Conservation (phyloP, 805 yeast genomes). For the Kuraishia molischiana region DNA sequence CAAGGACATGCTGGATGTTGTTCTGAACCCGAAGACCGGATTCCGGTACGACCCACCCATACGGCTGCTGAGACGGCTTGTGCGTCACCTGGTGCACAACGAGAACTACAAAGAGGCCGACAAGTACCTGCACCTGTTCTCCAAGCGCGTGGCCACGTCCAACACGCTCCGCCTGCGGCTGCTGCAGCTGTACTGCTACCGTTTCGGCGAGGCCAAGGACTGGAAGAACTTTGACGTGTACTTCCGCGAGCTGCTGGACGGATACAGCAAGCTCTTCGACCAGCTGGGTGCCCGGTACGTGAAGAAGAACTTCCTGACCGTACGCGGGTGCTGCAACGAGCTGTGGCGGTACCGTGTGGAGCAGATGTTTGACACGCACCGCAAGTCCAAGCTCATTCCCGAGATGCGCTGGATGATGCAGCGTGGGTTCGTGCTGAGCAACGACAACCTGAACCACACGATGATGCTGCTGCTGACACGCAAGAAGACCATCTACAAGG, state of each 20-base stretch:
- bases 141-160: neutral
- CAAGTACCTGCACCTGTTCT: neutral
- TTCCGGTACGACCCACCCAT: neutral
- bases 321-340: slow-evolving; percentile 11
- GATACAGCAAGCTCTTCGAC: neutral
- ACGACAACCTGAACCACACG: slow-evolving; percentile 16
- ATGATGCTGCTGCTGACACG: slow-evolving; percentile 14
- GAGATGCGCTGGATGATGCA: slow-evolving; percentile 9
- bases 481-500: slow-evolving; percentile 9
- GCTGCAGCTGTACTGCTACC: neutral
- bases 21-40: neutral
- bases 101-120: neutral
- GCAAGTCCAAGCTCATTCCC: slow-evolving; percentile 8
- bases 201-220: neutral
- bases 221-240: neutral
- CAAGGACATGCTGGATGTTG: neutral
- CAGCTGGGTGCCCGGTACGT: neutral
- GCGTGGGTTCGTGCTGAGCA: slow-evolving; percentile 17
- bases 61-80: neutral
- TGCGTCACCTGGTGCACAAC: neutral
- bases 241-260: neutral
- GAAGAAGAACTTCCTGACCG: neutral
- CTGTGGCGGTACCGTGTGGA: slow-evolving; percentile 20
- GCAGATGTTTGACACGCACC: slow-evolving; percentile 16
- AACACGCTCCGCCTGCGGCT: neutral